A percentile compares a stretch with the other conserved stretches of the same genome.
These are phyloP conservation scores for Patellaria atrata DNA, from an alignment of 495 filamentous ascomycete species.

Conservation along the genomic window DNA sequence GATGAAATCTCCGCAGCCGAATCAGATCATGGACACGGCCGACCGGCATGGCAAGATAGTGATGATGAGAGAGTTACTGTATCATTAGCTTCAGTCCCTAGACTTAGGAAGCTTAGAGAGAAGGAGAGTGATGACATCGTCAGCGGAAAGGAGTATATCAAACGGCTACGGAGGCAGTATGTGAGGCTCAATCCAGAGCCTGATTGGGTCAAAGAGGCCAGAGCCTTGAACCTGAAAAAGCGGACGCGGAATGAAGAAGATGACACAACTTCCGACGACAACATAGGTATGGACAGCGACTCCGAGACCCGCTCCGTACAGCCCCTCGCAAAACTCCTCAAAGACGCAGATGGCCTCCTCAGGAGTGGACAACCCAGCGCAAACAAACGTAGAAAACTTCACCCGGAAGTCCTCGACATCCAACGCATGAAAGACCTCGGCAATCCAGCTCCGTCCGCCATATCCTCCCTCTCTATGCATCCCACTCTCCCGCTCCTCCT, in stretches of 20 bases:
- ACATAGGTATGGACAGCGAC: conserved; percentile 39
- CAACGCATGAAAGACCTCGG: conserved; percentile 53
- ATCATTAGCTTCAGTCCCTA: conserved; percentile 57
- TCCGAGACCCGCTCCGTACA: conserved; percentile 45
- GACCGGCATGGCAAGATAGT: conserved; percentile 79
- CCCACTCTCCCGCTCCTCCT: conserved; percentile 75
- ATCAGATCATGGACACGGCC: conserved; percentile 28
- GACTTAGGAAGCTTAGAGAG: conserved; percentile 65
- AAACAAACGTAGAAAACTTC: conserved; percentile 46
- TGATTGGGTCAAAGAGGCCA: conserved; percentile 48
- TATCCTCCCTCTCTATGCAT: conserved; percentile 80
- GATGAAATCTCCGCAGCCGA: no score
- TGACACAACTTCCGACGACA: conserved; percentile 27
- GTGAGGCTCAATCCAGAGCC: conserved; percentile 65
- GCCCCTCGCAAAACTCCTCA: conserved; percentile 68
- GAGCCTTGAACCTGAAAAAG: conserved; percentile 12
- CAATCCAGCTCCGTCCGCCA: conserved; percentile 40
- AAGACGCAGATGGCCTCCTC: conserved; percentile 43
- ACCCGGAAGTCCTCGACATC: conserved; percentile 79
- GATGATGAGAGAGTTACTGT: conserved; percentile 81
- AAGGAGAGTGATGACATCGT: conserved; percentile 74
- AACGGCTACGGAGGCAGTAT: conserved; percentile 57
- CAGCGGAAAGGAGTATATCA: conserved; percentile 70
- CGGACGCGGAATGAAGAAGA: conserved; percentile 8
- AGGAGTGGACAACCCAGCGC: conserved; percentile 6